These are phyloP conservation scores for Yamadazyma philogaea DNA, from an alignment of 805 yeast species.

Conservation along the genomic window DNA sequence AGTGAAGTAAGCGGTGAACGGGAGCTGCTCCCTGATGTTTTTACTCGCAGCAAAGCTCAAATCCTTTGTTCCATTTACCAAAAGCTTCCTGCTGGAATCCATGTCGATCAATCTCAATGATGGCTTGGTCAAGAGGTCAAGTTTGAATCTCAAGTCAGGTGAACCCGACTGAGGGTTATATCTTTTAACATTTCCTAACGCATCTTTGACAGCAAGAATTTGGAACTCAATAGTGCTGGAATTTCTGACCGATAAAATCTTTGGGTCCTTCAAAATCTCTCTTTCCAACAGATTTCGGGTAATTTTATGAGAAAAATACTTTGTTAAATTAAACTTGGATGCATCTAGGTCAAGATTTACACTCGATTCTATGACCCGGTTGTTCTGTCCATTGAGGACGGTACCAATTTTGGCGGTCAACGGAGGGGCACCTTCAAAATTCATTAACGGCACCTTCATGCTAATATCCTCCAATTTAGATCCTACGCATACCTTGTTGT, in stretches of 20 bases:
- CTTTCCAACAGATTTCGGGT: constrained; percentile 36
- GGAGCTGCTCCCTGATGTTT: constrained; percentile 41
- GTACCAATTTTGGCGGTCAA: constrained; percentile 25
- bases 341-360: constrained; percentile 5
- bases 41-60: constrained; percentile 14
- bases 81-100: constrained; percentile 18
- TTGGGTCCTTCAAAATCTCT: constrained; percentile 28
- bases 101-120: constrained; percentile 21
- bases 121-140: constrained; percentile 27
- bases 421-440: constrained; percentile 77
- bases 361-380: constrained; percentile 14
- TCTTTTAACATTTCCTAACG: constrained; percentile 27
- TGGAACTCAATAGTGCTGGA: constrained; percentile 33
- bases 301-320: constrained; percentile 14
- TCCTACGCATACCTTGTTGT: constrained; percentile 54
- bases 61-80: constrained; percentile 20
- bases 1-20: constrained; percentile 40
- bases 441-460: constrained; percentile 41
- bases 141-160: constrained; percentile 29
- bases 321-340: constrained; percentile 11
- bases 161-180: constrained; percentile 39
- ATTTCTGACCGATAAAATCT: constrained; percentile 18
- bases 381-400: constrained; percentile 21
- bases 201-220: constrained; percentile 30
- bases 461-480: constrained; percentile 42